These are phyloP conservation scores for Oryza meridionalis DNA, from an alignment of 176 grass and related monocot species.

Conservation along the genomic window DNA sequence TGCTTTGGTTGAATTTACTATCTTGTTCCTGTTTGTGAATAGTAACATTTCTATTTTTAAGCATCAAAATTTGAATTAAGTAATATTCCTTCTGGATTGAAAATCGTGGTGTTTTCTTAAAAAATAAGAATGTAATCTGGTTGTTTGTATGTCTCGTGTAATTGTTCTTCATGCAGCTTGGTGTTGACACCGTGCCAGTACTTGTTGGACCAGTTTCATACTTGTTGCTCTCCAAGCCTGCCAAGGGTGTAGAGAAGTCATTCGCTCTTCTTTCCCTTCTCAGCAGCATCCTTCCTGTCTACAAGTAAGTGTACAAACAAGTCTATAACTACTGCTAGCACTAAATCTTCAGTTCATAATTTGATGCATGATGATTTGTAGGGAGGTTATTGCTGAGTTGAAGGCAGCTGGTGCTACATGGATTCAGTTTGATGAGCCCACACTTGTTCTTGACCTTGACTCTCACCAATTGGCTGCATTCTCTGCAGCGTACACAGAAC, in stretches of 20 bases:
- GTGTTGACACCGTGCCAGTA: constrained; percentile 76
- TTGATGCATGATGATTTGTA: constrained; percentile 31
- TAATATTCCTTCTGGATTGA: constrained; percentile 3
- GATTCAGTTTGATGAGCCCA: constrained; percentile 97
- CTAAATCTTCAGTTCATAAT: constrained; percentile 39
- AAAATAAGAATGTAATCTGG: not conserved
- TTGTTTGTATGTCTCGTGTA: constrained; percentile 7
- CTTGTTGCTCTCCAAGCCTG: constrained; percentile 88
- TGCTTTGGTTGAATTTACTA: not conserved
- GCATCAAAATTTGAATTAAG: not conserved
- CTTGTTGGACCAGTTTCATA: constrained; percentile 94
- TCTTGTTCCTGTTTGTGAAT: not conserved
- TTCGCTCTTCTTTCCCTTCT: constrained; percentile 91
- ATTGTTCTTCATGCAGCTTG: constrained; percentile 59
- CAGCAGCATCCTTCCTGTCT: constrained; percentile 73
- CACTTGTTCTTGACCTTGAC: constrained; percentile 83
- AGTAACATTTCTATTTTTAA: not conserved
- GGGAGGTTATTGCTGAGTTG: constrained; percentile 86
- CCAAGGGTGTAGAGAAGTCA: constrained; percentile 87
- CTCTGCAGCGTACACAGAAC: constrained; percentile 71
- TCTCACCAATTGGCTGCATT: constrained; percentile 74
- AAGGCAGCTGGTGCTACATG: constrained; percentile 89
- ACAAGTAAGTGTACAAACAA: constrained; percentile 72
- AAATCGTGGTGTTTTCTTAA: not conserved
- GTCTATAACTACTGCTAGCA: not conserved